These are phyloP conservation scores for Trichoderma oligosporum DNA, from an alignment of 2,329 filamentous ascomycete species.

Conservation along the genomic window DNA sequence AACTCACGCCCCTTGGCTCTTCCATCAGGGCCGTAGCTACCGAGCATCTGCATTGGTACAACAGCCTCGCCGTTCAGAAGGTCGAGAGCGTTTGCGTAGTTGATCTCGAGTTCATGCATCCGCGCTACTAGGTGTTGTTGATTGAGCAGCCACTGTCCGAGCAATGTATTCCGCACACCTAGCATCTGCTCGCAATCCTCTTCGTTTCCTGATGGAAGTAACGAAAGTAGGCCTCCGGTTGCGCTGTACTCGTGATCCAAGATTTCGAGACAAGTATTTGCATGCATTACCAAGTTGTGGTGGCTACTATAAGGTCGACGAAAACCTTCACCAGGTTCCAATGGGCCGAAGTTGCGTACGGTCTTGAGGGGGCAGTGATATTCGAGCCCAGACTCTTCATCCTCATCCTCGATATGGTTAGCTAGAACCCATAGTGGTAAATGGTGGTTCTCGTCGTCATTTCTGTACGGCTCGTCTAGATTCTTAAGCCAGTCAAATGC, in stretches of 20 bases:
- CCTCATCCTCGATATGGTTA: slow-evolving; percentile 44
- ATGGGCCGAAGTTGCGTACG: slow-evolving; percentile 23
- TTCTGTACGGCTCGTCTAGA: slow-evolving; percentile 46
- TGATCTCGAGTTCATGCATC: slow-evolving; percentile 55
- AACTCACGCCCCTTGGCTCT: slow-evolving; percentile 50
- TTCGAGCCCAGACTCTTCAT: slow-evolving; percentile 39
- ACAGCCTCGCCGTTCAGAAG: slow-evolving; percentile 47
- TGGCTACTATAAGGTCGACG: slow-evolving; percentile 44
- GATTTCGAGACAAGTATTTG: slow-evolving; percentile 56
- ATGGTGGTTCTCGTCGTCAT: slow-evolving; percentile 46
- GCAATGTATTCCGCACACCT: slow-evolving; percentile 47
- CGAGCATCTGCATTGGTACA: slow-evolving; percentile 50
- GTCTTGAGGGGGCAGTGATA: slow-evolving; percentile 46
- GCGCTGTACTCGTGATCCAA: slow-evolving; percentile 56
- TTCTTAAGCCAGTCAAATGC: slow-evolving; percentile 57
- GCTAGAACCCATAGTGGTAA: slow-evolving; percentile 44
- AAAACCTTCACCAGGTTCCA: slow-evolving; percentile 20
- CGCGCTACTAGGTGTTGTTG: slow-evolving; percentile 51
- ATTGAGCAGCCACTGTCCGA: slow-evolving; percentile 56
- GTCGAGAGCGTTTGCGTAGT: slow-evolving; percentile 49
- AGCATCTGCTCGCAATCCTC: slow-evolving; percentile 36
- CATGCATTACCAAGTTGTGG: slow-evolving; percentile 51
- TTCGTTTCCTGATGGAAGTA: slow-evolving; percentile 45
- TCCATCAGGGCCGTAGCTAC: slow-evolving; percentile 49
- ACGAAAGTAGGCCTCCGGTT: slow-evolving; percentile 52